Evolutionary conservation across 129 eudicot species (phyloP), one percentile per base, ranked within the genome.

Genomic region (Arctium minus): DNA sequence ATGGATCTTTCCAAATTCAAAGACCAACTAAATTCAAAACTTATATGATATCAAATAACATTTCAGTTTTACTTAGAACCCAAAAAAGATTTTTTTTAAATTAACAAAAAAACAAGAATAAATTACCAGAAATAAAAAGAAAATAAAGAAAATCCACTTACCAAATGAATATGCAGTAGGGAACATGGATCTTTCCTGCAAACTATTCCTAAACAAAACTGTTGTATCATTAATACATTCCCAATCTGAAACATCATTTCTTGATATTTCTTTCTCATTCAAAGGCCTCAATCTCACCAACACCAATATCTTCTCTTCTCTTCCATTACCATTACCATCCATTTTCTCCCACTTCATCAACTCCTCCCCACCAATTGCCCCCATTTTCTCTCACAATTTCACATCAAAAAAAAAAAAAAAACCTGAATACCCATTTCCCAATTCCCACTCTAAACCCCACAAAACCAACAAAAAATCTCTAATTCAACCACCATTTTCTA

Each of bases 211-310:
- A 83, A 89, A 93, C 71, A 93, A 53, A 86, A 93, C 81, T 46
- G 94, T 93, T 72, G 89, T 86, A 48, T 93, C 89, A 32, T 94
- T 94, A 86, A 92, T 94, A 75, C 97, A 92, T 84, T 92, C 97
- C 97, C 97, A 94, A 74, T 96, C 99, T 0, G 96, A 90, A 70
- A 96, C 98, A 85, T 93, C 99, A 81, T 84, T 89, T 81, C 79
- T 87, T 10, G 94, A 73, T 72, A 88, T 90, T 75, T 96, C 99
- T 81, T 93, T 96, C 75, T 93, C 99, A 86, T 88, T 93, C 89
- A 96, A 80, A 40, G 99, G 99, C 88, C 98, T 93, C 81, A 96
- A 88, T 74, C 99, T 93, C 79, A 96, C 99, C 88, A 93, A 87
- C 73, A 96, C 99, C 82, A 93, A 83, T 76, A 96, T 96, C 94